Evolutionary conservation across 352 stramenopile genomes (phyloP).

Genomic region (Pythium vanterpoolii): DNA sequence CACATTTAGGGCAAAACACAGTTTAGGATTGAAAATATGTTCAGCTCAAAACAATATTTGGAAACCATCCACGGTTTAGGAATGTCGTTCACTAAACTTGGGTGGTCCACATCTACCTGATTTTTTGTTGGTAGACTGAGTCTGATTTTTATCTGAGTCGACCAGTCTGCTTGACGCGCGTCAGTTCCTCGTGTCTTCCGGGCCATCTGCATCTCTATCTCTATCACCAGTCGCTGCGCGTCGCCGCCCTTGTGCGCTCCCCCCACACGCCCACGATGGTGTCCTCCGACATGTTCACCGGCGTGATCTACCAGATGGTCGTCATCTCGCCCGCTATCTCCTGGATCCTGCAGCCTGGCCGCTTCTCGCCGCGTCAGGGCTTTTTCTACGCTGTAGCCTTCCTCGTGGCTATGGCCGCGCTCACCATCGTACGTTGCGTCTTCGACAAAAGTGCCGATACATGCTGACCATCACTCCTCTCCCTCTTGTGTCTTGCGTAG

Average conservation of each 20-base stretch:
- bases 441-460: too few relatives aligned
- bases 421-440: slow-evolving; percentile 92
- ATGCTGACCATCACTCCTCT: neutral
- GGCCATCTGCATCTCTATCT: neutral
- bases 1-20: too few relatives aligned
- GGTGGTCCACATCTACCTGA: neutral
- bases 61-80: too few relatives aligned
- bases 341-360: slow-evolving; percentile 94
- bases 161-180: slow-evolving; percentile 11
- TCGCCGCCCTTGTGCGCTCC: slow-evolving; percentile 4
- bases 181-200: slow-evolving; percentile 1
- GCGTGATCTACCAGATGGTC: slow-evolving; percentile 70
- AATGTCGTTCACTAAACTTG: neutral
- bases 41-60: too few relatives aligned
- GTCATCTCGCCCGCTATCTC: slow-evolving; percentile 88
- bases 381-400: slow-evolving; percentile 95
- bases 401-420: slow-evolving; percentile 86
- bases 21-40: too few relatives aligned
- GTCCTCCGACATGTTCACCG: slow-evolving; percentile 57
- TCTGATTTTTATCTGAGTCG: neutral
- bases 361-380: slow-evolving; percentile 90
- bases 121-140: neutral
- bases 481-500: slow-evolving; percentile 21
- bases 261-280: slow-evolving; percentile 32
- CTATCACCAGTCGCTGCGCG: neutral